Percentiles rank a stretch among this genome's conserved stretches.
phyloP scores from a whole-genome alignment of 257 asterid genomes.

The Plantago ovata region DNA sequence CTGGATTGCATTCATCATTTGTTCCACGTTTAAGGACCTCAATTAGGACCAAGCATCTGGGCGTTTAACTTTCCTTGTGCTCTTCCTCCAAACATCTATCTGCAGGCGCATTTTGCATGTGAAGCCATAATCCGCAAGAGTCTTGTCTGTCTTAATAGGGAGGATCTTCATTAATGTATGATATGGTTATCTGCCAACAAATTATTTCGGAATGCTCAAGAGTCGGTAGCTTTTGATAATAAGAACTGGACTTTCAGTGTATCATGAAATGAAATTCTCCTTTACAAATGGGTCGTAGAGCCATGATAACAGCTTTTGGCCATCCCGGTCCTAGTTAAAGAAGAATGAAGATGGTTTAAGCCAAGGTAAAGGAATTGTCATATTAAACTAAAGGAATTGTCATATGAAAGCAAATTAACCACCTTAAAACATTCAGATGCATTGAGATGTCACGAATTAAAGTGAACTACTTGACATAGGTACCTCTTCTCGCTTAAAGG shows the following conservation, averaged over 20 bases:
- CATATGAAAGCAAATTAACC: no score
- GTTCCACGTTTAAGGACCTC: no score
- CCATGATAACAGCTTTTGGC: conserved; percentile 70
- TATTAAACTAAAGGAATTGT: no score
- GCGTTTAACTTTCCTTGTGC: conserved; percentile 9
- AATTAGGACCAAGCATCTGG: neutral
- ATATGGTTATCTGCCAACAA: conserved; percentile 66
- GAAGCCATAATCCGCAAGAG: conserved; percentile 84
- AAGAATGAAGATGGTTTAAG: conserved; percentile 6
- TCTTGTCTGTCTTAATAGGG: conserved; percentile 68
- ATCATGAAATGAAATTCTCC: conserved; percentile 38
- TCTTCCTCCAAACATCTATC: conserved; percentile 63
- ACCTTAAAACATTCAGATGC: no score
- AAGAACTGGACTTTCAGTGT: neutral
- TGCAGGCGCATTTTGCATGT: conserved; percentile 67
- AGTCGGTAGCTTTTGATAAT: neutral
- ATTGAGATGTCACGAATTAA: conserved; percentile 4
- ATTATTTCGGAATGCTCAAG: neutral
- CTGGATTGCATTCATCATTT: neutral
- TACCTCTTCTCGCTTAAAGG: conserved; percentile 92
- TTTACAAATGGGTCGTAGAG: conserved; percentile 51
- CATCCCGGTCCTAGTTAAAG: conserved; percentile 69
- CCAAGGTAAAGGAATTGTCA: neutral
- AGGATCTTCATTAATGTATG: conserved; percentile 85
- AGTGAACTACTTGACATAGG: no score